phyloP scores from a whole-genome alignment of 2,329 filamentous ascomycete genomes.

The Clarireedia paspali region DNA sequence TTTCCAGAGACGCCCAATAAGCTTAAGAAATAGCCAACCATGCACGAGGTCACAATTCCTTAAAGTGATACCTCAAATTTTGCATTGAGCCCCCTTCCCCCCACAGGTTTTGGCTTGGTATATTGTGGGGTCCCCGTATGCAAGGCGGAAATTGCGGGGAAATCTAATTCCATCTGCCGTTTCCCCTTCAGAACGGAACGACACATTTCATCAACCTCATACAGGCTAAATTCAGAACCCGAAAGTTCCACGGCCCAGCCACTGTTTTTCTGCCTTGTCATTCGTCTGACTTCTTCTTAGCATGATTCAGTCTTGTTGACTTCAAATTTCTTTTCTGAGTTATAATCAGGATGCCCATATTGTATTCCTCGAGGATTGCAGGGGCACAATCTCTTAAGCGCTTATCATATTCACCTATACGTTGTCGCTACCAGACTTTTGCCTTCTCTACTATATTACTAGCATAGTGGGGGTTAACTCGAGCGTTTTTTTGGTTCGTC shows the following conservation, averaged over 20 bases:
- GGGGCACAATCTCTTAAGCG: too few species aligned
- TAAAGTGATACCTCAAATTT: not conserved
- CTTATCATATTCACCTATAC: too few species aligned
- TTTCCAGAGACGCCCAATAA: not conserved
- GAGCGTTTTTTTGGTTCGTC: too few species aligned
- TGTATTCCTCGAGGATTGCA: too few species aligned
- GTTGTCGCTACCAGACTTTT: too few species aligned
- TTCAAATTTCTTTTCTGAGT: not conserved
- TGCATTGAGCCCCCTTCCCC: not conserved
- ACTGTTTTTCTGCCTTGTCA: not conserved
- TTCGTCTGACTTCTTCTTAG: not conserved
- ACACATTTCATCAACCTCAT: conserved; percentile 8
- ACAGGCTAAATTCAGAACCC: conserved; percentile 12
- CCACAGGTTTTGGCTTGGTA: not conserved
- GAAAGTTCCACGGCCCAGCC: not conserved
- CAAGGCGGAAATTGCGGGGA: conserved; percentile 12
- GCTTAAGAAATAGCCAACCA: not conserved
- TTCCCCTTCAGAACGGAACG: not conserved
- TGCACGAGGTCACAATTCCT: not conserved
- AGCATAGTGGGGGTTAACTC: too few species aligned
- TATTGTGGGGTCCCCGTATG: conserved; percentile 6
- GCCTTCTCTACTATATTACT: too few species aligned
- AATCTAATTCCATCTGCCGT: conserved; percentile 15
- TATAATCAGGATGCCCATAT: not conserved
- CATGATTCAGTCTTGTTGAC: not conserved